These are phyloP conservation scores for Alternaria sp. DNA, from an alignment of 2,329 filamentous ascomycete species.

Conservation along the genomic window DNA sequence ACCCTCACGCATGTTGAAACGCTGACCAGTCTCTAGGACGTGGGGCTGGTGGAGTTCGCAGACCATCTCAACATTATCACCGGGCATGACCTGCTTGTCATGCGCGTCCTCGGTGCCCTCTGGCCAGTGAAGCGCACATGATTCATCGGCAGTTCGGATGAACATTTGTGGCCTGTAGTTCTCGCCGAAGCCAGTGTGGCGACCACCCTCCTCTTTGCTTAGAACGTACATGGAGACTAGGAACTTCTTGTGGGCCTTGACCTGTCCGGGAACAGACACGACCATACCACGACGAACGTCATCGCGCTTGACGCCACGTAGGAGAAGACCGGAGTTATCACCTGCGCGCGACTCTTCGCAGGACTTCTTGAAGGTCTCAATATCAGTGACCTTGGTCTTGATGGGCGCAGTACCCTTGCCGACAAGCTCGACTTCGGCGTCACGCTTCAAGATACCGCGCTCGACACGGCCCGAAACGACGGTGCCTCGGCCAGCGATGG, in stretches of 20 bases:
- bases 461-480: conserved; percentile 97
- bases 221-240: conserved; percentile 95
- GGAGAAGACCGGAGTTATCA: conserved; percentile 96
- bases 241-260: conserved; percentile 91
- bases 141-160: conserved; percentile 85
- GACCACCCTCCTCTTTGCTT: conserved; percentile 96
- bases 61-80: conserved; percentile 98
- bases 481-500: conserved; percentile 82
- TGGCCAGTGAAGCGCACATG: conserved; percentile 82
- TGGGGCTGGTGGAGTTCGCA: conserved; percentile 84
- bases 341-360: conserved; percentile 95
- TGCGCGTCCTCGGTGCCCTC: conserved; percentile 77
- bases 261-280: conserved; percentile 79
- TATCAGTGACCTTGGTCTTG: conserved; percentile 99
- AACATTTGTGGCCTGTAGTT: conserved; percentile 98
- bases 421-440: conserved; percentile 92
- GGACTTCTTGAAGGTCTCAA: conserved; percentile 99
- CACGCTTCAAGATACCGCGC: conserved; percentile 92
- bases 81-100: conserved; percentile 91
- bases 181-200: conserved; percentile 92
- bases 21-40: conserved; percentile 88
- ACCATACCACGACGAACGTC: conserved; percentile 96
- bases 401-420: conserved; percentile 83
- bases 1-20: conserved; percentile 98
- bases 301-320: conserved; percentile 95